phyloP scores from a whole-genome alignment of 495 filamentous ascomycete genomes.

The Penicillium maclennaniae region DNA sequence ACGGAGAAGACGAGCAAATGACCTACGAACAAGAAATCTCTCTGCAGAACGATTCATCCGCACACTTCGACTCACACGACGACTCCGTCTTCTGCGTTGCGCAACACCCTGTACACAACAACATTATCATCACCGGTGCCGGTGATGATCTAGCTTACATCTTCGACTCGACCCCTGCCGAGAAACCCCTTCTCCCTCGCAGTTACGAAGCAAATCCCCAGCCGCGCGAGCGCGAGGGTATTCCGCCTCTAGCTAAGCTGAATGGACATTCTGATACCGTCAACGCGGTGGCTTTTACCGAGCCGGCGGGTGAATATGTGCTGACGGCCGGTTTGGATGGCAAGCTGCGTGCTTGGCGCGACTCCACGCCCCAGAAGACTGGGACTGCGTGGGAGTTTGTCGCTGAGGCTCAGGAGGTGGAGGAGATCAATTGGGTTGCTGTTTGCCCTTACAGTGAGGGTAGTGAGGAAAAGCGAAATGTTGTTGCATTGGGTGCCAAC shows the following conservation, averaged over 20 bases:
- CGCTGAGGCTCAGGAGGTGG: conserved; percentile 75
- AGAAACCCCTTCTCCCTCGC: conserved; percentile 63
- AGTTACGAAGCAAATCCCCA: conserved; percentile 68
- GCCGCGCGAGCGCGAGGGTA: conserved; percentile 53
- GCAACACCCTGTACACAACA: conserved; percentile 75
- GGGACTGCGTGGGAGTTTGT: conserved; percentile 58
- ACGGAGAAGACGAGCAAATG: conserved; percentile 55
- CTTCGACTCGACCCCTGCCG: conserved; percentile 63
- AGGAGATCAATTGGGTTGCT: conserved; percentile 89
- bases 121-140: conserved; percentile 82
- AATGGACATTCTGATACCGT: conserved; percentile 89
- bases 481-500: conserved; percentile 84
- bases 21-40: conserved; percentile 63
- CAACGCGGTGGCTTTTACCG: conserved; percentile 78
- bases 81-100: conserved; percentile 92
- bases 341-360: conserved; percentile 53
- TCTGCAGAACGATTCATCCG: conserved; percentile 84
- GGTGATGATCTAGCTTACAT: conserved; percentile 82
- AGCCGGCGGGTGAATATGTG: conserved; percentile 79
- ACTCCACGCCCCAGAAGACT: conserved; percentile 35
- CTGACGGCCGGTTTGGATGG: conserved; percentile 85
- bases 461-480: conserved; percentile 63
- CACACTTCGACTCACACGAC: conserved; percentile 83
- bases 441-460: conserved; percentile 63
- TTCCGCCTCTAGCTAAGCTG: conserved; percentile 63